Evolutionary conservation across 148 eudicot species (phyloP), one percentile per base, ranked within the genome.

Genomic region (Camellia lanceoleosa): DNA sequence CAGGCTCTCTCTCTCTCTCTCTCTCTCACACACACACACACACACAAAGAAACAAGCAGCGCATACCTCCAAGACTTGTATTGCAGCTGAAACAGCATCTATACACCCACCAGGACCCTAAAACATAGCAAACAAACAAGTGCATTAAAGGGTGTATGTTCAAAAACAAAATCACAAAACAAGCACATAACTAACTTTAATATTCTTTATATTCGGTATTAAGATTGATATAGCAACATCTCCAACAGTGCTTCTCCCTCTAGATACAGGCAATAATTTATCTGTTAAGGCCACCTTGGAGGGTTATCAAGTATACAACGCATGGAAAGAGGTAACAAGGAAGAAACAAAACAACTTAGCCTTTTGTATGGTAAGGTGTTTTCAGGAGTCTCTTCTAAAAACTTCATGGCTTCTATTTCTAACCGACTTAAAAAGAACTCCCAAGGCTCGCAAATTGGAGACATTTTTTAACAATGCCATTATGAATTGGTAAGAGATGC

Each of bases 51-150:
- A 30, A 18, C 54, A 11, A 44, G 58, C 47, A 63, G 20, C 79
- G 38, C 38, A 62, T 76, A 81, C 99, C 98, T 97, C 98, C 80
- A 97, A 83, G 16, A 89, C 91, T 86, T 85, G 83, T 83, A 97
- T 91, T 41, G 97, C 98, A 65, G 91, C 94, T 41, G 84, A 87
- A 80, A 94, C 99, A 81, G 98, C 97, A 87, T 97, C 97, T 54
- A 97, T 81, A 83, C 96, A 90, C 79, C 88, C 83, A 82, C 97
- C 90, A 70, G 92, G 78, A 65, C 86, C 91, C 95, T 91, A 42
- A 20, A 66, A 79, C 12, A 44, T 55, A 77, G 59, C 9, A 73
- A 79, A 47, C 42, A 85, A 68, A 38, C 15, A 66, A 43, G 61
- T 55, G 46, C 2, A 56, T 51, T 10, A 55, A 76, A 77, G 7